phyloP scores from a whole-genome alignment of 176 grass and related monocot species.

The Pontederia paniculata region DNA sequence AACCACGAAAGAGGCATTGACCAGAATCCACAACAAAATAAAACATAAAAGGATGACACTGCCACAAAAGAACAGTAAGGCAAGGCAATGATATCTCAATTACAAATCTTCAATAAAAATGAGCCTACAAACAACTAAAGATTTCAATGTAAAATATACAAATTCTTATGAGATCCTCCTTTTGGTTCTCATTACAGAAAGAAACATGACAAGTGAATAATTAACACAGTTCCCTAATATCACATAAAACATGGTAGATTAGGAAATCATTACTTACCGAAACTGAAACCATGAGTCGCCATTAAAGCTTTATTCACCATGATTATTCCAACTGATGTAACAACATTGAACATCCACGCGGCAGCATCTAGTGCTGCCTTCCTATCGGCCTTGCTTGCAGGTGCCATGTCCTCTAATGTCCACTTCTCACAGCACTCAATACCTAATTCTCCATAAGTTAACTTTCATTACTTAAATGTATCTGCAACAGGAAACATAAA shows the following conservation, averaged over 20 bases:
- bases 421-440: background rate
- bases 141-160: no score
- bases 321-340: slow-evolving; percentile 73
- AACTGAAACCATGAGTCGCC: slow-evolving; percentile 61
- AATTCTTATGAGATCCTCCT: no score
- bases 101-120: no score
- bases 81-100: no score
- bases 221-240: no score
- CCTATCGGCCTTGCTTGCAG: slow-evolving; percentile 45
- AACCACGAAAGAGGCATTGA: no score
- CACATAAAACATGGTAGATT: background rate
- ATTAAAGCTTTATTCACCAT: slow-evolving; percentile 85
- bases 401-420: slow-evolving; percentile 24
- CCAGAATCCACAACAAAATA: no score
- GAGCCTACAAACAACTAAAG: no score
- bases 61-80: no score
- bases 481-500: background rate
- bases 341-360: slow-evolving; percentile 74
- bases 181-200: no score
- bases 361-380: slow-evolving; percentile 60
- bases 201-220: no score
- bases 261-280: slow-evolving; percentile 34
- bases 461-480: background rate
- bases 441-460: background rate
- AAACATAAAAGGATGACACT: no score